Percentiles rank a stretch among this genome's conserved stretches.
These are phyloP conservation scores for Hymenoscyphus albidus DNA, from an alignment of 2,329 filamentous ascomycete genomes.

Conservation along the genomic window DNA sequence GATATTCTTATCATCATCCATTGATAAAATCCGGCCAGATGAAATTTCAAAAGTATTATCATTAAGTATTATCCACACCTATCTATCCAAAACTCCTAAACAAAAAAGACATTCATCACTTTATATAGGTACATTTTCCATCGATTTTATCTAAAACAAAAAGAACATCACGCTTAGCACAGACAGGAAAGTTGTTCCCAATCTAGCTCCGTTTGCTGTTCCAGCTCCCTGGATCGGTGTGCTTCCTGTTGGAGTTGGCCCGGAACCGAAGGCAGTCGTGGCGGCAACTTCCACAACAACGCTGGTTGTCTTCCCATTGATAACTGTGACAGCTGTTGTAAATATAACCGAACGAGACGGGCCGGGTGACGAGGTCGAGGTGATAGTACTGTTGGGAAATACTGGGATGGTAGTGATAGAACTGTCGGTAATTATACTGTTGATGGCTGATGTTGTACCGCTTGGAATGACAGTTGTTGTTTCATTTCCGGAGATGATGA, in stretches of 20 bases:
- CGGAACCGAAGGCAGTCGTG: not conserved
- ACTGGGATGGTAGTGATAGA: no score
- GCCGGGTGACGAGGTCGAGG: not conserved
- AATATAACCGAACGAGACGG: not conserved
- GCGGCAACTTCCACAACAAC: conserved; percentile 1
- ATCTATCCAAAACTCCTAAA: not conserved
- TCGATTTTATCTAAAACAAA: not conserved
- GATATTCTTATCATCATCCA: not conserved
- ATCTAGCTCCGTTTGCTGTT: not conserved
- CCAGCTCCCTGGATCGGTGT: not conserved
- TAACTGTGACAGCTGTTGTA: not conserved
- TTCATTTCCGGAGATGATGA: no score
- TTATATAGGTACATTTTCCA: not conserved
- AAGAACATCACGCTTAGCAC: not conserved
- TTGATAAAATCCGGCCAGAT: not conserved
- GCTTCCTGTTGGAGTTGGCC: not conserved
- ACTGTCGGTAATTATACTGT: no score
- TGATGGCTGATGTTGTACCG: not conserved
- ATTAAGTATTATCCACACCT: not conserved
- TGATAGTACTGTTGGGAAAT: not conserved
- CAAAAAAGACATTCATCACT: not conserved
- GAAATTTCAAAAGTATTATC: not conserved
- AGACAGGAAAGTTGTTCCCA: not conserved
- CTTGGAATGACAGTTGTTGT: not conserved
- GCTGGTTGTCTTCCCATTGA: conserved; percentile 2